Evolutionary conservation across 768 basidiomycete genomes (phyloP).

Genomic region (Lepiota subincarnata): DNA sequence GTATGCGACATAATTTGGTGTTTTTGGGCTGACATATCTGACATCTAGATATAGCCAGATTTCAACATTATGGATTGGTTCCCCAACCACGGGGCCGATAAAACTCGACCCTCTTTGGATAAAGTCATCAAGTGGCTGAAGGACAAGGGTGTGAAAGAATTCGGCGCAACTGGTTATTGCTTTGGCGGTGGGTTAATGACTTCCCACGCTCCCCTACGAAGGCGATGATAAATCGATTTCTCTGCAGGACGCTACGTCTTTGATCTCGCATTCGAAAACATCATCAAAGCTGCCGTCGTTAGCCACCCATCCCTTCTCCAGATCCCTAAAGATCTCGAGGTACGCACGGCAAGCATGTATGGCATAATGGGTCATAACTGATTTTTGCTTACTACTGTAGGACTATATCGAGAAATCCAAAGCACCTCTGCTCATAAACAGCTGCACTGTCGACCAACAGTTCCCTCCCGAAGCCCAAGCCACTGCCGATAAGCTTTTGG

Average conservation of each 20-base stretch:
- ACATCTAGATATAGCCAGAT: constrained; percentile 14
- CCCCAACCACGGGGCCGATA: constrained; percentile 30
- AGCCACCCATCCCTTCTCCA: constrained; percentile 63
- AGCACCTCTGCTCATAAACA: constrained; percentile 65
- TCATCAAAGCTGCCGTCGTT: constrained; percentile 43
- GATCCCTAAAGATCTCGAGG: constrained; percentile 60
- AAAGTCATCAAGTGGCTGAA: constrained; percentile 56
- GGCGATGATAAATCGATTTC: not conserved
- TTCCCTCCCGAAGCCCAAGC: constrained; percentile 46
- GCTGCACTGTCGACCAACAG: constrained; percentile 46
- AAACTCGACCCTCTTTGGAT: constrained; percentile 48
- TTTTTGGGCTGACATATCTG: not conserved
- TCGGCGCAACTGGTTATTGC: constrained; percentile 69
- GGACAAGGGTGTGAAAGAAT: constrained; percentile 49
- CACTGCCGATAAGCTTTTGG: constrained; percentile 48
- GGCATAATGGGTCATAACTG: not conserved
- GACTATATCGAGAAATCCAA: constrained; percentile 42
- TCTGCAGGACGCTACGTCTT: constrained; percentile 49
- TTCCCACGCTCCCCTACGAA: not conserved
- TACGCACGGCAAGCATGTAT: constrained; percentile 18
- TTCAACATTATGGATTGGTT: constrained; percentile 45
- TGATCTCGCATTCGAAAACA: constrained; percentile 56
- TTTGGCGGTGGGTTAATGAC: constrained; percentile 46
- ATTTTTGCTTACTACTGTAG: constrained; percentile 25
- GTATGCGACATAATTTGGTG: not conserved